Evolutionary conservation across 176 grass and related monocot genomes (phyloP).

Genomic region (Musa troglodytarum): DNA sequence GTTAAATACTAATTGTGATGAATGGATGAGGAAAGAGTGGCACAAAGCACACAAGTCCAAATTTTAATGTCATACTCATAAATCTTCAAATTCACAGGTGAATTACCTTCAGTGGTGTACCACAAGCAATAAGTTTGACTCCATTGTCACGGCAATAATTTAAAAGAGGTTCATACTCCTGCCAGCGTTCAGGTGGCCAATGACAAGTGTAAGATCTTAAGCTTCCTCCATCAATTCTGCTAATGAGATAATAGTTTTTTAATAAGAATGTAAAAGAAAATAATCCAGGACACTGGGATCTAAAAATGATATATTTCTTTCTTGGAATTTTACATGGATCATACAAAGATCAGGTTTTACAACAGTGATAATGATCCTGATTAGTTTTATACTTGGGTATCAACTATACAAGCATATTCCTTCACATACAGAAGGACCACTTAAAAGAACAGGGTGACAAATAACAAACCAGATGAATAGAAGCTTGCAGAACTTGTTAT

Average conservation of each 20-base stretch:
- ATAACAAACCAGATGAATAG: no score
- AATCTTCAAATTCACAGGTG: background rate
- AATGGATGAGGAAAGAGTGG: background rate
- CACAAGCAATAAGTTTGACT: conserved; percentile 82
- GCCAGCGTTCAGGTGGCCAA: conserved; percentile 82
- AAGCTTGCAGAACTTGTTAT: no score
- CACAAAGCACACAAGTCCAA: background rate
- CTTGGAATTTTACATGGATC: no score
- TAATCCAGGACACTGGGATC: background rate
- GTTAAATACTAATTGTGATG: background rate
- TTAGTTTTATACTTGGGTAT: no score
- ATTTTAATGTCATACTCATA: background rate
- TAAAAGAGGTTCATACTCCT: conserved; percentile 92
- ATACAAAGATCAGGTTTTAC: no score
- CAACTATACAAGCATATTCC: no score
- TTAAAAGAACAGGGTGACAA: no score
- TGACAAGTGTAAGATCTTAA: conserved; percentile 65
- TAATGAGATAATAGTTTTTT: conserved; percentile 8
- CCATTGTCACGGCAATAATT: conserved; percentile 75
- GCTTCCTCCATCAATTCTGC: conserved; percentile 66
- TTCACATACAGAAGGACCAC: no score
- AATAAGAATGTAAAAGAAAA: background rate
- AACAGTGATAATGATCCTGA: background rate
- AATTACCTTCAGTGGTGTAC: conserved; percentile 89
- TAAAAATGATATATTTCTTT: background rate